A percentile compares a stretch with the other conserved stretches of the same genome.
Conservation (phyloP, 257 asterid species). For the Lantana camara region DNA sequence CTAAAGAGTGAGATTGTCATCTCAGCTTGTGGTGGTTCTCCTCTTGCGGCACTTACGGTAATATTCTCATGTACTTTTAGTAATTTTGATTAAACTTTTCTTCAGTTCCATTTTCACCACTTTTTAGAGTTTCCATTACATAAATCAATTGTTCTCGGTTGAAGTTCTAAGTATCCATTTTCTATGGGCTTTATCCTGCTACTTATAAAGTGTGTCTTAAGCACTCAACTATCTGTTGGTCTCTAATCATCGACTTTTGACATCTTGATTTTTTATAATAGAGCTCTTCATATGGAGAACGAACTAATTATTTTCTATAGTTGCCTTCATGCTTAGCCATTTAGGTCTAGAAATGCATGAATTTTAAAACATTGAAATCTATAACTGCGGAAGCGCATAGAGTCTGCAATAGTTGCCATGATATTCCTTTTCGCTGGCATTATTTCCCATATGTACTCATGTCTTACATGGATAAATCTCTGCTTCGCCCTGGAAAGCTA, state of each 20-base stretch:
- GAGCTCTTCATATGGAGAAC: too few relatives aligned
- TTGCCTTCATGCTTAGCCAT: too few relatives aligned
- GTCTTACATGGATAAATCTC: background rate
- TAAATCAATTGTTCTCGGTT: background rate
- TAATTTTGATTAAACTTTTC: slow-evolving; percentile 14
- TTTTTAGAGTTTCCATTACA: slow-evolving; percentile 9
- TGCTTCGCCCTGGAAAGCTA: background rate
- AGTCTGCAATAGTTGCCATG: too few relatives aligned
- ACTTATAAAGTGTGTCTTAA: background rate
- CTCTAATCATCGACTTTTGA: background rate
- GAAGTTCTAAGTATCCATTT: slow-evolving; percentile 12
- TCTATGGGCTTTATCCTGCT: slow-evolving; percentile 11
- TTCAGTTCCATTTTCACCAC: slow-evolving; percentile 7
- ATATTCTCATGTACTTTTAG: background rate
- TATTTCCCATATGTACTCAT: background rate
- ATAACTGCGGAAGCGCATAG: too few relatives aligned
- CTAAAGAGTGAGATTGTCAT: slow-evolving; percentile 89
- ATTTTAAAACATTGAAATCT: too few relatives aligned
- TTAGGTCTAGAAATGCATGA: too few relatives aligned
- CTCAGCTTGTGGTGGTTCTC: slow-evolving; percentile 92
- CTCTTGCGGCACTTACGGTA: slow-evolving; percentile 98
- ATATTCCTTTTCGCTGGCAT: slow-evolving; percentile 14
- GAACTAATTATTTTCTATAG: too few relatives aligned
- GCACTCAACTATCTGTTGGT: slow-evolving; percentile 14
- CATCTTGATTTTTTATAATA: too few relatives aligned